Base-by-base conservation (phyloP, 345 rosid species). In the Acer negundo region DNA sequence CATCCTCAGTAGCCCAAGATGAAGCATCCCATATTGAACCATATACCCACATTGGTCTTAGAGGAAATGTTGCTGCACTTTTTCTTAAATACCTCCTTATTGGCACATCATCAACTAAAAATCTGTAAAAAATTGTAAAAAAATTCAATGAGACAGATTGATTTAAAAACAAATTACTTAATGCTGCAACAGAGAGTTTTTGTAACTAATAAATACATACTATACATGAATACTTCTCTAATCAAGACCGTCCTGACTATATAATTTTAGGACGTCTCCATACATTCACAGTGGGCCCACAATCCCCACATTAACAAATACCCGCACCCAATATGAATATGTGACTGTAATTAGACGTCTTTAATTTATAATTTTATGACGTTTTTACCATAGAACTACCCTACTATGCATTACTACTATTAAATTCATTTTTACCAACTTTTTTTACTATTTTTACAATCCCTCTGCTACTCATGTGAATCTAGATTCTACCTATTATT, bases 11-110 rank as follows among this genome's bases (percentile, higher is more conserved):
- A 8, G 99, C 99, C 99, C 99, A 96, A 1, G 97, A 87, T 6
- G 99, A 94, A 3, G 99, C 99, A 55, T 96, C 99, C 99, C 99
- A 96, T 70, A 96, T 96, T 61, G 99, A 96, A 74, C 98, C 97
- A 76, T 96, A 94, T 2, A 92, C 83, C 97, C 97, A 92, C 97
- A 94, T 94, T 77, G 99, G 97, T 85, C 99, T 91, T 31, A 87
- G 24, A 4, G 99, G 99, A 79, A 91, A 96, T 47, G 99, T 92
- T 6, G 85, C 77, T 0, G 51, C 90, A 78, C 93, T 94, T 83
- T 91, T 94, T 81, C 85, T 94, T 6, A 88, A 88, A 79, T 94
- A 96, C 93, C 98, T 92, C 82, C 99, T 87, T 63, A 96, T 86
- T 20, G 98, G 99, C 78, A 96, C 85, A 82, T 96, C 98, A 77